These are phyloP conservation scores for Coemansia sp. DNA, from an alignment of 192 early-diverging fungal genomes.

Conservation along the genomic window DNA sequence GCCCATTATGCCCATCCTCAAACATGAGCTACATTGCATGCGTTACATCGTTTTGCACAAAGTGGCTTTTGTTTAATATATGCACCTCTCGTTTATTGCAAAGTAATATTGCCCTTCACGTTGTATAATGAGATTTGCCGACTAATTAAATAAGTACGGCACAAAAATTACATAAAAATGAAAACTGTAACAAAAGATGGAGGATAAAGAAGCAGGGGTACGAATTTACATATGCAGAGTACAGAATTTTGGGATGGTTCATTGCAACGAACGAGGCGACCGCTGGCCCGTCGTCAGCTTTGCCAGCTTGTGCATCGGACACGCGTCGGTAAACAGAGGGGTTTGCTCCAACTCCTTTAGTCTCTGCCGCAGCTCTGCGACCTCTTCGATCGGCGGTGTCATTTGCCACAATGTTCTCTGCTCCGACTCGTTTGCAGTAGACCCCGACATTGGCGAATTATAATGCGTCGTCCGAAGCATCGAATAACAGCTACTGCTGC, in stretches of 20 bases:
- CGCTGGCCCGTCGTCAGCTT: constrained; percentile 15
- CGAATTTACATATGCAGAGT: not conserved
- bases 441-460: constrained; percentile 18
- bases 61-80: too few relatives aligned
- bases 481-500: constrained; percentile 13
- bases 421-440: constrained; percentile 29
- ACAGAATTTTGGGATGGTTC: not conserved
- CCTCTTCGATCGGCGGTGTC: constrained; percentile 49
- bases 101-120: too few relatives aligned
- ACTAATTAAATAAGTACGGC: too few relatives aligned
- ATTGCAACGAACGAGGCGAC: constrained; percentile 24
- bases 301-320: constrained; percentile 2
- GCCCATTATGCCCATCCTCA: too few relatives aligned
- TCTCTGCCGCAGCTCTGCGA: constrained; percentile 31
- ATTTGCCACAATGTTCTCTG: constrained; percentile 33
- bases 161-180: too few relatives aligned
- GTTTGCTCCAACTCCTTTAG: constrained; percentile 43
- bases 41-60: too few relatives aligned
- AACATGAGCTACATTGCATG: too few relatives aligned
- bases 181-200: too few relatives aligned
- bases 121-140: too few relatives aligned
- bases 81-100: too few relatives aligned
- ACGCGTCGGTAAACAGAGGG: constrained; percentile 36
- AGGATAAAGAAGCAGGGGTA: too few relatives aligned
- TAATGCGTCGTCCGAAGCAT: constrained; percentile 21